A percentile compares a stretch with the other conserved stretches of the same genome.
These are phyloP conservation scores for Mycothermus thermophilus DNA, from an alignment of 495 filamentous ascomycete species.

Conservation along the genomic window DNA sequence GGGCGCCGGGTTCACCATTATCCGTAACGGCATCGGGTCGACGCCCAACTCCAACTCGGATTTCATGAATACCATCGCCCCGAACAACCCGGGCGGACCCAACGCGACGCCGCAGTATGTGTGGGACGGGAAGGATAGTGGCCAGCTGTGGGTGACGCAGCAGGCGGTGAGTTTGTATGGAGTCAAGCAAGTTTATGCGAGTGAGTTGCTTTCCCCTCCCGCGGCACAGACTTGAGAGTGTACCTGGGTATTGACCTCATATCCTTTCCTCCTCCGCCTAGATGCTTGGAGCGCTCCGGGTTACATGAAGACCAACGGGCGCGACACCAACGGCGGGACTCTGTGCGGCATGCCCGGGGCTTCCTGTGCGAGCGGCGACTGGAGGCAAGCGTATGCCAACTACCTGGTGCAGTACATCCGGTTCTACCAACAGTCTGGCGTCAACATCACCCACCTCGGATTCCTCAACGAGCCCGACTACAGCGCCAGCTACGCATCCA, in stretches of 20 bases:
- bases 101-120: constrained; percentile 28
- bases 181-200: constrained; percentile 37
- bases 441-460: constrained; percentile 36
- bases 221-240: not conserved
- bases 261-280: too few species aligned
- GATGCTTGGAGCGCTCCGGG: constrained; percentile 33
- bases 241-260: too few species aligned
- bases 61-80: constrained; percentile 36
- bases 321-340: constrained; percentile 38
- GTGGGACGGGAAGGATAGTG: constrained; percentile 40
- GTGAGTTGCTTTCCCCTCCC: constrained; percentile 9
- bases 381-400: constrained; percentile 42
- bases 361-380: constrained; percentile 35
- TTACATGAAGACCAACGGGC: constrained; percentile 42
- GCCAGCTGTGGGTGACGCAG: constrained; percentile 39
- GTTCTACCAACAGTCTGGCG: constrained; percentile 36
- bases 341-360: constrained; percentile 37
- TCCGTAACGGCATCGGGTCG: constrained; percentile 44
- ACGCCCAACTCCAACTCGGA: constrained; percentile 29
- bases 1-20: constrained; percentile 41
- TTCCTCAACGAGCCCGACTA: constrained; percentile 33
- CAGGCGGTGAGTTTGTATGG: constrained; percentile 34
- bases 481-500: constrained; percentile 25
- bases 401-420: constrained; percentile 40
- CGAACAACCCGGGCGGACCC: constrained; percentile 31